Percentiles rank a stretch among this genome's conserved stretches.
Evolutionary conservation across 768 basidiomycete species (phyloP).

Genomic region (Termitomyces sp.): DNA sequence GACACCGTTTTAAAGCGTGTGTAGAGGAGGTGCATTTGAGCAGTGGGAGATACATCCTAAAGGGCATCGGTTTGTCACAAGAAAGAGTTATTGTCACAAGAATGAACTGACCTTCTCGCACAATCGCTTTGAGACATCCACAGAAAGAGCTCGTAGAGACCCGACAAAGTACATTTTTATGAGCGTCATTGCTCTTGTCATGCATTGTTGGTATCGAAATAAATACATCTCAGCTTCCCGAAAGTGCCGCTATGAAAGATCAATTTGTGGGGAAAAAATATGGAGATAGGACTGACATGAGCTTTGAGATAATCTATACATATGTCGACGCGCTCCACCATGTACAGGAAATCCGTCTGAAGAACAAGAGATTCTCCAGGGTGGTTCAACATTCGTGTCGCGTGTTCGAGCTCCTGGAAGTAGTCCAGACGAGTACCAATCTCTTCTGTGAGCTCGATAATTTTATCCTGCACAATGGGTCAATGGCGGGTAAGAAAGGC

Average conservation of each 20-base stretch:
- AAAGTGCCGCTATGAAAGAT: constrained; percentile 66
- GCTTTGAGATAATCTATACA: constrained; percentile 87
- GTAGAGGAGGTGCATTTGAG: constrained; percentile 82
- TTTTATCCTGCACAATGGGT: constrained; percentile 49
- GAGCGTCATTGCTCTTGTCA: constrained; percentile 96
- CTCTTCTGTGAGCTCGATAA: constrained; percentile 77
- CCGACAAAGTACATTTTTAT: constrained; percentile 97
- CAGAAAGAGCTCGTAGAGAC: constrained; percentile 69
- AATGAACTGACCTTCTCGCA: constrained; percentile 55
- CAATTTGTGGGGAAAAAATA: neutral
- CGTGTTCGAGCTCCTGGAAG: constrained; percentile 91
- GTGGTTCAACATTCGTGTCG: constrained; percentile 89
- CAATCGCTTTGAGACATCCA: constrained; percentile 71
- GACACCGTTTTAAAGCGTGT: constrained; percentile 79
- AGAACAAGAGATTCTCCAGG: constrained; percentile 91
- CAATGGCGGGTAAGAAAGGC: neutral
- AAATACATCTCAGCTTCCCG: constrained; percentile 90
- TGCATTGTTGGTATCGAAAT: constrained; percentile 96
- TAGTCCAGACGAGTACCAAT: constrained; percentile 81
- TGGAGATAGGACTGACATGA: constrained; percentile 55
- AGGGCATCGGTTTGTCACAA: neutral
- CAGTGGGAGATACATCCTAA: constrained; percentile 76
- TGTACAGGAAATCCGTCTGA: constrained; percentile 86
- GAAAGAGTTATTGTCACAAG: neutral
- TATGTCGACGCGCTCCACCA: constrained; percentile 93